Conservation (phyloP, 1,139 yeast genomes). For the Protomyces pachydermus region DNA sequence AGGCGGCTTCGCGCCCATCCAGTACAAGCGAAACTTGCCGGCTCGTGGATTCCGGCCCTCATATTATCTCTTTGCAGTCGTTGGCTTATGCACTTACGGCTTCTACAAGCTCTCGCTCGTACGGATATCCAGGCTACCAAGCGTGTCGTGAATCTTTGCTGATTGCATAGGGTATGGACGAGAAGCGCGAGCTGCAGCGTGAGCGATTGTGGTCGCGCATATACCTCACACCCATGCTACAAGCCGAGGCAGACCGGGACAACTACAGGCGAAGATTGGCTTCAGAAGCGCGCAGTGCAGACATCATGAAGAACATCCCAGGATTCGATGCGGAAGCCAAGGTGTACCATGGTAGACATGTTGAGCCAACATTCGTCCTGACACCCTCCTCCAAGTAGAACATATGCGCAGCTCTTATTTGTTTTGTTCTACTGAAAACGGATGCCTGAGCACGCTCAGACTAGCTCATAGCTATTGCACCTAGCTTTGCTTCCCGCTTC, state of each 20-base stretch:
- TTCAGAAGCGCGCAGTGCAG: conserved; percentile 64
- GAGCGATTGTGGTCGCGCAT: conserved; percentile 77
- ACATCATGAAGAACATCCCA: conserved; percentile 54
- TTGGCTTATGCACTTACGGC: conserved; percentile 57
- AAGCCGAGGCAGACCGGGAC: conserved; percentile 80
- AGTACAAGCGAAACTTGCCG: conserved; percentile 60
- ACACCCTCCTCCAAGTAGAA: conserved; percentile 12
- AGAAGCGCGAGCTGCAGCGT: conserved; percentile 56
- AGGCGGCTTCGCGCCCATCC: conserved; percentile 21
- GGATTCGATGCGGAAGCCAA: conserved; percentile 53
- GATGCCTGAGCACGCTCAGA: too few species aligned
- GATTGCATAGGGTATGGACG: conserved; percentile 1
- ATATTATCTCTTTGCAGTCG: conserved; percentile 45
- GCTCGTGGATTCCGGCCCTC: conserved; percentile 78
- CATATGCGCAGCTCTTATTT: not conserved
- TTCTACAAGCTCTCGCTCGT: conserved; percentile 58
- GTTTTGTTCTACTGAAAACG: not conserved
- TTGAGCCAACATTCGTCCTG: conserved; percentile 17
- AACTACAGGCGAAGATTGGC: conserved; percentile 66
- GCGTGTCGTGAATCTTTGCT: not conserved
- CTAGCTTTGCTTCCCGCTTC: too few species aligned
- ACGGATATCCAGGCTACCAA: not conserved
- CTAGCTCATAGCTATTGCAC: too few species aligned
- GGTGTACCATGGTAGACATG: conserved; percentile 40
- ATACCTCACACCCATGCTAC: conserved; percentile 64